Evolutionary conservation across 768 basidiomycete species (phyloP).

Genomic region (Tephrocybe sp.): DNA sequence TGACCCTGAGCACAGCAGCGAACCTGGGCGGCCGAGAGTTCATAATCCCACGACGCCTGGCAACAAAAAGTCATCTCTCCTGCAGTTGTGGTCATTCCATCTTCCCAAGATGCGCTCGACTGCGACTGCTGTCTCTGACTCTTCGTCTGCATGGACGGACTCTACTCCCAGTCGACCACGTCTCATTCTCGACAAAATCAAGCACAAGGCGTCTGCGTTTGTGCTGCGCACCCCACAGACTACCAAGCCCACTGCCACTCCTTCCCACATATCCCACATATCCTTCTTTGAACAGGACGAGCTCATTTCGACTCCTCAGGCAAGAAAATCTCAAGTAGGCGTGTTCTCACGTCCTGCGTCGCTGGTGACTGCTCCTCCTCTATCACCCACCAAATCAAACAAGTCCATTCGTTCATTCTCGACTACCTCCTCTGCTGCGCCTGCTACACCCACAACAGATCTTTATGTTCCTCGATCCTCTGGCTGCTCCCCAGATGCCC

Average conservation of each 20-base stretch:
- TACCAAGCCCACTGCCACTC: slow-evolving; percentile 10
- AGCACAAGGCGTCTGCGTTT: slow-evolving; percentile 18
- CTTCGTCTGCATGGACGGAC: background rate
- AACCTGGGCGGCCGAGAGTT: no score
- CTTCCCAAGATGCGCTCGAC: background rate
- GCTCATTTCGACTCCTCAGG: slow-evolving; percentile 14
- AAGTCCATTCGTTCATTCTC: slow-evolving; percentile 6
- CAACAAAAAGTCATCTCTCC: background rate
- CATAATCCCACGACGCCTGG: no score
- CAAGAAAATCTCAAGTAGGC: background rate
- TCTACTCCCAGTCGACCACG: slow-evolving; percentile 14
- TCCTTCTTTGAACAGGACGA: slow-evolving; percentile 11
- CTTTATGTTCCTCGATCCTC: background rate
- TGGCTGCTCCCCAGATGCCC: background rate
- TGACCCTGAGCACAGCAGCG: slow-evolving; percentile 12
- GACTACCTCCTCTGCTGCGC: slow-evolving; percentile 2
- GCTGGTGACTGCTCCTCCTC: slow-evolving; percentile 11
- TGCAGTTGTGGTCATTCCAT: background rate
- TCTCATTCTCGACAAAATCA: slow-evolving; percentile 16
- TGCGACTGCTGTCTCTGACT: background rate
- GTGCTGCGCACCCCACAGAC: slow-evolving; percentile 10
- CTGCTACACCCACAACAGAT: background rate
- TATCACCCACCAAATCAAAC: slow-evolving; percentile 5
- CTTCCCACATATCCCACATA: background rate
- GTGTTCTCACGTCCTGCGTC: slow-evolving; percentile 17